Percentiles rank a stretch among this genome's conserved stretches.
These are phyloP conservation scores for Beauveria varroae DNA, from an alignment of 2,329 filamentous ascomycete species.

Conservation along the genomic window DNA sequence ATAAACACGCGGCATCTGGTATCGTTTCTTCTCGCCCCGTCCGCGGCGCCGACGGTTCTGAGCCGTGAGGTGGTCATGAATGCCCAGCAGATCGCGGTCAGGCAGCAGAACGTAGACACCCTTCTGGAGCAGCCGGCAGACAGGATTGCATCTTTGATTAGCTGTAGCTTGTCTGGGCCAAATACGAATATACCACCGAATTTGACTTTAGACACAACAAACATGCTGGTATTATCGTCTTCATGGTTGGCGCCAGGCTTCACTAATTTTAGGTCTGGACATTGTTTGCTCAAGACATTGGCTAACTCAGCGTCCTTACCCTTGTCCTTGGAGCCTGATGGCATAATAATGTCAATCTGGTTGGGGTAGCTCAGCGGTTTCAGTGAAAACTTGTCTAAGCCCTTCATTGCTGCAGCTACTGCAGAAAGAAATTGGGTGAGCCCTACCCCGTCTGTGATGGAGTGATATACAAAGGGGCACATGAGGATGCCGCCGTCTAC, in stretches of 20 bases:
- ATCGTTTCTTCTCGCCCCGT: slow-evolving; percentile 4
- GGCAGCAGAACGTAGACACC: slow-evolving; percentile 30
- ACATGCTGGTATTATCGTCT: slow-evolving; percentile 19
- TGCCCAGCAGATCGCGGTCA: slow-evolving; percentile 33
- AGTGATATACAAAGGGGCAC: slow-evolving; percentile 33
- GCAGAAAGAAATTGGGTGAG: slow-evolving; percentile 31
- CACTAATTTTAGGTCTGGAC: slow-evolving; percentile 32
- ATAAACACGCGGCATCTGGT: slow-evolving; percentile 26
- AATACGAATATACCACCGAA: slow-evolving; percentile 37
- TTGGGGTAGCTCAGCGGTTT: slow-evolving; percentile 17
- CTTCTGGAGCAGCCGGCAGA: slow-evolving; percentile 4
- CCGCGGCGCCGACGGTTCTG: background rate
- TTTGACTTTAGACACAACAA: slow-evolving; percentile 24
- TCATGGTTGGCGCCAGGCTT: slow-evolving; percentile 28
- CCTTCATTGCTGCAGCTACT: slow-evolving; percentile 20
- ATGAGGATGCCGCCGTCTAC: slow-evolving; percentile 33
- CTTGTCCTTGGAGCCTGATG: background rate
- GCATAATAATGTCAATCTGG: background rate
- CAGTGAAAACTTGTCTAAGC: background rate
- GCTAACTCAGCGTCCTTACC: background rate
- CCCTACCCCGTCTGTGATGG: slow-evolving; percentile 34
- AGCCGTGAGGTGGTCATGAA: slow-evolving; percentile 29
- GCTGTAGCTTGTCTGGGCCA: slow-evolving; percentile 22
- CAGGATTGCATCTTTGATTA: slow-evolving; percentile 22
- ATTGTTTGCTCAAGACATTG: slow-evolving; percentile 21